A percentile compares a stretch with the other conserved stretches of the same genome.
Conservation (phyloP, 192 early-diverging fungal genomes). For the Backusella mclennaniae region DNA sequence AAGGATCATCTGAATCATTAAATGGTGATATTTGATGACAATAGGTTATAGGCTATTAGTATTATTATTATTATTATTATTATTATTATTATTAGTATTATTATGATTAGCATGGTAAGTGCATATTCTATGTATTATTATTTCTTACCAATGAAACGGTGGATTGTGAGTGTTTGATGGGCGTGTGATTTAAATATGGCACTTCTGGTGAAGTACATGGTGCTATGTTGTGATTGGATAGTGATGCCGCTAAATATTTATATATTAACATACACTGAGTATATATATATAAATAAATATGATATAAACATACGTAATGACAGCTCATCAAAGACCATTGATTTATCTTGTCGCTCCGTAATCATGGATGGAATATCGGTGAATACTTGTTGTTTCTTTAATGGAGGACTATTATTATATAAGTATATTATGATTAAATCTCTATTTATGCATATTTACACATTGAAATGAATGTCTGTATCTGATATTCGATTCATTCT, state of each 20-base stretch:
- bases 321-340: neutral
- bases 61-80: neutral
- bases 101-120: neutral
- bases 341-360: conserved; percentile 24
- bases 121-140: neutral
- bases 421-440: no score
- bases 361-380: conserved; percentile 36
- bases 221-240: neutral
- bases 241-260: neutral
- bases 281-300: no score
- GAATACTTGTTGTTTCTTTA: conserved; percentile 40
- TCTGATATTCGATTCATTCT: conserved; percentile 31
- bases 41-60: neutral
- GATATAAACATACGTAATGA: neutral
- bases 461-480: conserved; percentile 19
- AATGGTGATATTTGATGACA: conserved; percentile 2
- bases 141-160: conserved; percentile 20
- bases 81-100: neutral
- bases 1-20: conserved; percentile 11
- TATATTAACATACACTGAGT: no score
- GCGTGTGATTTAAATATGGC: neutral
- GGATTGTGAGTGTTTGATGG: conserved; percentile 21
- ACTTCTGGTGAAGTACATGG: neutral
- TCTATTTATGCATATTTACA: conserved; percentile 20
- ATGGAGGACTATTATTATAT: conserved; percentile 22